Evolutionary conservation across 345 rosid genomes (phyloP).

Genomic region (Gossypium anomalum): DNA sequence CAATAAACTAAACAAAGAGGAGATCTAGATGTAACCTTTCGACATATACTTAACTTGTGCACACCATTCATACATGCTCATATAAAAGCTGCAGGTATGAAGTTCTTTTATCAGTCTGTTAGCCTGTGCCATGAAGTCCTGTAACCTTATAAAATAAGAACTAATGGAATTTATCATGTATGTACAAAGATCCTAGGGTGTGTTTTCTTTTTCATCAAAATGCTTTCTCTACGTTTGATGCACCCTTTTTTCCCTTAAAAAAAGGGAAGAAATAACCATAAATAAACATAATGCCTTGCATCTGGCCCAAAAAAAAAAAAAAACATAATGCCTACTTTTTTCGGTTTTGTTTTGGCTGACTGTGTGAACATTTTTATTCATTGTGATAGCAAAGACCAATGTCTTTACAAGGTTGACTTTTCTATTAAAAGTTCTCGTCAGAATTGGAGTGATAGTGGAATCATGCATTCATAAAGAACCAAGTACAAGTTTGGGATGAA

Average conservation of each 20-base stretch:
- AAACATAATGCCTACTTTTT: background rate
- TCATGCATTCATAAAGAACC: background rate
- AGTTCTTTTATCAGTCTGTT: background rate
- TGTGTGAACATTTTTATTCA: background rate
- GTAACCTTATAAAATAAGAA: background rate
- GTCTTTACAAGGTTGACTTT: background rate
- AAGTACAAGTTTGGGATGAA: background rate
- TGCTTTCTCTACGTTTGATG: background rate
- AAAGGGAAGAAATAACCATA: background rate
- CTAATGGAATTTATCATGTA: background rate
- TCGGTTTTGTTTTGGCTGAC: conserved; percentile 1
- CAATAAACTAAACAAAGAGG: background rate
- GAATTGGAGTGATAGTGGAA: background rate
- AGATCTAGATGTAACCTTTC: background rate
- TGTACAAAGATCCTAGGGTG: background rate
- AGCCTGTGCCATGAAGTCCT: background rate
- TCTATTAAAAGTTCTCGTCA: background rate
- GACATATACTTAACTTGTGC: background rate
- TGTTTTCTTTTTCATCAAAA: background rate
- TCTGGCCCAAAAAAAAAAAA: too few species aligned
- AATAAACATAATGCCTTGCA: background rate
- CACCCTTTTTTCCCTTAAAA: background rate
- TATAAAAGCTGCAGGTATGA: background rate
- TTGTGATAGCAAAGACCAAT: background rate
- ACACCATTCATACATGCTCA: background rate